Base-by-base conservation (phyloP, 2,329 filamentous ascomycete genomes). In the Pseudocercospora cruenta region DNA sequence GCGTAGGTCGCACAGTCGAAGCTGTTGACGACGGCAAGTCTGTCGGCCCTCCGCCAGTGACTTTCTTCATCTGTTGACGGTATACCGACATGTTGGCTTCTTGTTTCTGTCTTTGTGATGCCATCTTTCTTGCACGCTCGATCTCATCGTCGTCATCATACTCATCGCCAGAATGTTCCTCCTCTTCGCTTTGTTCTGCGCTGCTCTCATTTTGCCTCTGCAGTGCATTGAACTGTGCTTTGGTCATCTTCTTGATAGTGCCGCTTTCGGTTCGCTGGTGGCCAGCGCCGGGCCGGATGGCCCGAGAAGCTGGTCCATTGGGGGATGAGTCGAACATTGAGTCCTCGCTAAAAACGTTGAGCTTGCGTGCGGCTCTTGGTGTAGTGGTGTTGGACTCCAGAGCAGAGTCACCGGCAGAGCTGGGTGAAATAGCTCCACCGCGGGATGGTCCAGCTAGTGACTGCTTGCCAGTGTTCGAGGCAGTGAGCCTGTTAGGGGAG, bases 51-150 rank as follows among this genome's bases (percentile, higher is more conserved):
- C 94, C 92, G 57, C 93, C 93, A 0, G 93, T 96, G 31, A 95
- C 91, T 80, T 96, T 96, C 91, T 94, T 96, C 93, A 96, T 97
- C 79, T 95, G 91, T 78, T 97, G 93, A 65, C 93, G 88, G 78
- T 96, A 96, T 1, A 96, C 90, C 1, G 92, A 86, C 83, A 97
- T 90, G 77, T 95, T 92, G 12, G 93, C 93, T 78, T 96, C 92
- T 77, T 97, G 93, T 82, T 94, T 95, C 73, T 89, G 87, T 69
- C 93, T 85, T 77, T 95, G 92, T 76, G 89, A 91, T 19, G 90
- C 88, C 55, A 90, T 84, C 75, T 91, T 86, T 75, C 85, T 90
- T 28, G 88, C 87, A 74, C 91, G 92, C 74, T 96, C 92, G 0
- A 85, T 78, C 69, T 96, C 93, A 72, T 96, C 92, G 49, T 94